Evolutionary conservation across 2,329 filamentous ascomycete species (phyloP).

Genomic region (Colletotrichum echinochloae): DNA sequence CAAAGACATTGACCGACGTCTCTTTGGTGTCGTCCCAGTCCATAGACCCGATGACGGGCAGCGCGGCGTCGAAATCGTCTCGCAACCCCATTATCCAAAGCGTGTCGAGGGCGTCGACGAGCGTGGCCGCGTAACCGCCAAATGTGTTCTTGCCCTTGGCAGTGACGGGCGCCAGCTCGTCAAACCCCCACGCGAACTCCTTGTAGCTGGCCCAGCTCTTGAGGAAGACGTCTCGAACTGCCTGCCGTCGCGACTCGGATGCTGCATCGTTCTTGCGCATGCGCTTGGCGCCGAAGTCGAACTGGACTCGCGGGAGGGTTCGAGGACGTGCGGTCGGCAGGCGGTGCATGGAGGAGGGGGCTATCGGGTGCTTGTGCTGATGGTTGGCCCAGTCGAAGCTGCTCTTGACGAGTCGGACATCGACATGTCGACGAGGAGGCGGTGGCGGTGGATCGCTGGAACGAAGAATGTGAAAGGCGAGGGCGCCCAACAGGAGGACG

Average conservation of each 20-base stretch:
- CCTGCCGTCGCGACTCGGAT: constrained; percentile 41
- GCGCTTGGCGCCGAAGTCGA: constrained; percentile 31
- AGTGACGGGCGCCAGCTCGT: constrained; percentile 59
- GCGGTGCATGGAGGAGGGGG: constrained; percentile 33
- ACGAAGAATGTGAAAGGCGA: constrained; percentile 16
- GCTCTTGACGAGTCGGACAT: constrained; percentile 30
- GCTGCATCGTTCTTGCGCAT: constrained; percentile 25
- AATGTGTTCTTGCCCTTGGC: constrained; percentile 55
- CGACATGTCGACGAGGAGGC: constrained; percentile 20
- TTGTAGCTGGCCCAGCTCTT: constrained; percentile 59
- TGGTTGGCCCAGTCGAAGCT: constrained; percentile 40
- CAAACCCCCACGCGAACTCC: constrained; percentile 59
- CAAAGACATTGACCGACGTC: constrained; percentile 69
- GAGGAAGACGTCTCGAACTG: constrained; percentile 50
- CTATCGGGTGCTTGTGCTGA: constrained; percentile 29
- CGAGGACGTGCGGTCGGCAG: constrained; percentile 24
- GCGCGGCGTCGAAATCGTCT: constrained; percentile 60
- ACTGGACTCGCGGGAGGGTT: constrained; percentile 34
- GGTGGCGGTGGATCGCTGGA: background rate
- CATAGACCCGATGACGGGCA: constrained; percentile 57
- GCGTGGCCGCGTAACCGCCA: constrained; percentile 60
- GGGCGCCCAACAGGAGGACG: constrained; percentile 26
- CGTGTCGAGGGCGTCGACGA: constrained; percentile 62
- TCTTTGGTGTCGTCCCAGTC: constrained; percentile 63
- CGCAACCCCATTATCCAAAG: constrained; percentile 67